These are phyloP conservation scores for Harrya chromipes DNA, from an alignment of 768 basidiomycete genomes.

Conservation along the genomic window DNA sequence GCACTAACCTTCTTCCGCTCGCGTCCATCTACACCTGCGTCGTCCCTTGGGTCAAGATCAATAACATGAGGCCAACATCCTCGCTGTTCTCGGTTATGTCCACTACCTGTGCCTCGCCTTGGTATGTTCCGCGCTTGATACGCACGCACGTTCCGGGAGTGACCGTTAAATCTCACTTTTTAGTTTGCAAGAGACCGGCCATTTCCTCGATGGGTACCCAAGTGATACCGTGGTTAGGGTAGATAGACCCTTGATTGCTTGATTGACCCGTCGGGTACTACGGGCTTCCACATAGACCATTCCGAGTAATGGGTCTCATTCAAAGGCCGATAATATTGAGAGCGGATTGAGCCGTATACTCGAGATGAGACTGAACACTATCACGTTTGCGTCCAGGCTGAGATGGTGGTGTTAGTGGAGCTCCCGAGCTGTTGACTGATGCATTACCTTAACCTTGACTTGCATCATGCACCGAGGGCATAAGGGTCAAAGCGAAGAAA, in stretches of 20 bases:
- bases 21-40: constrained; percentile 58
- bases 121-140: constrained; percentile 89
- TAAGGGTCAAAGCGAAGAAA: too few relatives aligned
- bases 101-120: constrained; percentile 93
- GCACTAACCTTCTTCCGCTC: constrained; percentile 72
- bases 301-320: constrained; percentile 91
- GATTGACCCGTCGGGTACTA: constrained; percentile 78
- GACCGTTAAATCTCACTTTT: constrained; percentile 86
- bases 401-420: constrained; percentile 1
- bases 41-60: constrained; percentile 89
- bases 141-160: constrained; percentile 92
- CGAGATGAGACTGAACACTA: constrained; percentile 86
- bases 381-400: constrained; percentile 92
- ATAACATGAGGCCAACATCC: constrained; percentile 93
- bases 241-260: constrained; percentile 90
- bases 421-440: not conserved
- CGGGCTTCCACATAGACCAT: constrained; percentile 97
- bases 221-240: constrained; percentile 72
- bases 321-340: constrained; percentile 90
- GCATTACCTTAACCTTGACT: constrained; percentile 81
- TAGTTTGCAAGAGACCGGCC: constrained; percentile 93
- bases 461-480: constrained; percentile 98
- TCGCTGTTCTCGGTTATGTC: constrained; percentile 93
- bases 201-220: constrained; percentile 97
- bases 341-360: constrained; percentile 76